phyloP scores from a whole-genome alignment of 2,329 filamentous ascomycete species.

The Xylaria arbuscula region DNA sequence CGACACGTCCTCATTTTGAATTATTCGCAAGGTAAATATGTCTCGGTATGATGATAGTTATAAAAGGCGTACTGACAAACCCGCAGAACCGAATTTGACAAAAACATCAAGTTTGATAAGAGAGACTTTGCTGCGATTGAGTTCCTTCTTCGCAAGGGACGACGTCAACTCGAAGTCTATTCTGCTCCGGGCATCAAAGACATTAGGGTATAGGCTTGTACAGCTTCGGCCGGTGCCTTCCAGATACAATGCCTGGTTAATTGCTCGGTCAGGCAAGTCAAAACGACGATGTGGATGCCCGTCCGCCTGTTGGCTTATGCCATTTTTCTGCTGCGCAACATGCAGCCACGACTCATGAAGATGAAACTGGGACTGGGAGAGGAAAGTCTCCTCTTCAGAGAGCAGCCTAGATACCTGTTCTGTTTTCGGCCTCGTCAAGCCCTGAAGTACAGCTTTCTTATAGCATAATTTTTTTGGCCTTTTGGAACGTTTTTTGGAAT shows the following conservation, averaged over 20 bases:
- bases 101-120: slow-evolving; percentile 75
- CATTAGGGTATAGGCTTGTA: slow-evolving; percentile 59
- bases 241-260: neutral
- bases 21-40: slow-evolving; percentile 69
- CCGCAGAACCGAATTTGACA: slow-evolving; percentile 78
- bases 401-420: slow-evolving; percentile 25
- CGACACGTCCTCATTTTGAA: slow-evolving; percentile 69
- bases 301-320: slow-evolving; percentile 2
- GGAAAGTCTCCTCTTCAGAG: slow-evolving; percentile 36
- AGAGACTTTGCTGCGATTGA: slow-evolving; percentile 89
- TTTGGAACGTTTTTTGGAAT: slow-evolving; percentile 53
- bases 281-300: neutral
- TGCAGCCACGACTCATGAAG: slow-evolving; percentile 19
- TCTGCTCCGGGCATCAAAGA: slow-evolving; percentile 84
- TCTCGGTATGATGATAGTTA: neutral
- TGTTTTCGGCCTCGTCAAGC: slow-evolving; percentile 36
- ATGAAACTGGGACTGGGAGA: neutral
- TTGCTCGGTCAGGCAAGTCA: slow-evolving; percentile 1
- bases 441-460: slow-evolving; percentile 44
- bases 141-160: slow-evolving; percentile 83
- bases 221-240: slow-evolving; percentile 20
- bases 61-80: slow-evolving; percentile 18
- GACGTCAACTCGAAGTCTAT: slow-evolving; percentile 83
- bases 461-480: slow-evolving; percentile 47
- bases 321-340: neutral